Base-by-base conservation (phyloP, 2,329 filamentous ascomycete genomes). In the Diaporthe eres region DNA sequence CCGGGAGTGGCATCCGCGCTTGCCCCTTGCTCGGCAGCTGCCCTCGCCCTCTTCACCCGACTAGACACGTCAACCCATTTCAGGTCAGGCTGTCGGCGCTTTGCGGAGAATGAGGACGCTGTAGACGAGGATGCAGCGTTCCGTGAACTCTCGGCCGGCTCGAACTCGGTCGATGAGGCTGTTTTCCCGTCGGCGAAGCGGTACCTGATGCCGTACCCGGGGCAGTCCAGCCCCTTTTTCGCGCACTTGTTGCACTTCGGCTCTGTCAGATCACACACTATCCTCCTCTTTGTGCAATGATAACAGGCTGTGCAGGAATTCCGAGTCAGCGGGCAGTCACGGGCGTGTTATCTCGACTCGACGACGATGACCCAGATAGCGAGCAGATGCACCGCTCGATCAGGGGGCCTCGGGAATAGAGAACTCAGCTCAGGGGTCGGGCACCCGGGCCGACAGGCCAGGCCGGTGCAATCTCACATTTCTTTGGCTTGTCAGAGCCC, bases 251-350 rank as follows among this genome's bases (percentile, higher is more conserved):
- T 65, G 73, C 75, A 77, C 44, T 75, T 74, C 19, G 73, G 73
- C 51, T 28, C 42, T 53, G 72, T 75, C 42, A 75, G 42, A 49
- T 77, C 75, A 60, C 75, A 77, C 17, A 77, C 68, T 55, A 77
- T 77, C 68, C 75, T 74, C 68, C 75, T 75, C 67, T 77, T 77
- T 55, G 63, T 77, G 49, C 75, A 77, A 42, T 77, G 71, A 58
- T 68, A 77, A 67, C 75, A 77, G 57, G 72, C 75, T 77, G 34
- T 37, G 53, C 19, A 13, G 31, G 3, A 8, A 47, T 7, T 28
- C 58, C 10, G 47, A 74, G 71, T 60, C 47, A 71, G 60, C 42
- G 42, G 15, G 17, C 47, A 17, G 28, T 58, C 68, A 15, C 2
- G 15, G 13, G 1, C 22, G 57, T 37, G 25, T 28, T 4, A 60